phyloP scores from a whole-genome alignment of 768 basidiomycete genomes.

The Termitomyces sp. region DNA sequence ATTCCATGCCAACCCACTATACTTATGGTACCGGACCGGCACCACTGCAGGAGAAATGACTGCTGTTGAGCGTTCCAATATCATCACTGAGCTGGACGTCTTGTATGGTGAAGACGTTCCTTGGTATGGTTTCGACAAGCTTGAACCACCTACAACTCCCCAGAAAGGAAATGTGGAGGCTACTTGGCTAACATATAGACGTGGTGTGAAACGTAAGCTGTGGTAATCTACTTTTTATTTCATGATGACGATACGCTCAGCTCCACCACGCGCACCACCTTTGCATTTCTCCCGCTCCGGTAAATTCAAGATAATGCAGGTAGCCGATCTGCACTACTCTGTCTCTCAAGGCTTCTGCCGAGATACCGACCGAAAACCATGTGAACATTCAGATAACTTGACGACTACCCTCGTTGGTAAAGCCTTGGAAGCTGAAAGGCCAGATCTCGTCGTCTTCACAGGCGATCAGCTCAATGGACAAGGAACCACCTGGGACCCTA shows the following conservation, averaged over 20 bases:
- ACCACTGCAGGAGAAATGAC: constrained; percentile 61
- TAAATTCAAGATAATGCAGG: constrained; percentile 83
- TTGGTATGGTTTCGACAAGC: constrained; percentile 82
- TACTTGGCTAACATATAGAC: constrained; percentile 63
- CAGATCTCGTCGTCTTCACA: constrained; percentile 86
- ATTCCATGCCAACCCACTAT: constrained; percentile 47
- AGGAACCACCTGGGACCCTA: constrained; percentile 82
- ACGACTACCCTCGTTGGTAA: constrained; percentile 68
- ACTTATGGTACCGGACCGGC: constrained; percentile 74
- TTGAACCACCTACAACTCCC: constrained; percentile 54
- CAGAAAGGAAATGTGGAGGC: constrained; percentile 37
- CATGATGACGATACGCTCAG: constrained; percentile 26
- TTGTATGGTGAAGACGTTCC: constrained; percentile 79
- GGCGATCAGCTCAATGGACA: constrained; percentile 96
- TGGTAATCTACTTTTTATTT: no score
- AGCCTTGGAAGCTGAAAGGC: constrained; percentile 75
- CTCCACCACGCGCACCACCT: constrained; percentile 65
- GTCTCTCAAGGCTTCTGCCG: constrained; percentile 74
- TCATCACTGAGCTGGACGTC: constrained; percentile 92
- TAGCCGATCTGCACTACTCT: constrained; percentile 93
- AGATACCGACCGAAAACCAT: constrained; percentile 60
- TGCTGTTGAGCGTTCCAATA: constrained; percentile 46
- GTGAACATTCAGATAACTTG: constrained; percentile 66
- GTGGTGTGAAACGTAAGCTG: constrained; percentile 66
- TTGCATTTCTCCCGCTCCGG: constrained; percentile 82